Evolutionary conservation across 2,329 filamentous ascomycete genomes (phyloP), one percentile per base, ranked within the genome.

Genomic region (Venturia aucupariae): DNA sequence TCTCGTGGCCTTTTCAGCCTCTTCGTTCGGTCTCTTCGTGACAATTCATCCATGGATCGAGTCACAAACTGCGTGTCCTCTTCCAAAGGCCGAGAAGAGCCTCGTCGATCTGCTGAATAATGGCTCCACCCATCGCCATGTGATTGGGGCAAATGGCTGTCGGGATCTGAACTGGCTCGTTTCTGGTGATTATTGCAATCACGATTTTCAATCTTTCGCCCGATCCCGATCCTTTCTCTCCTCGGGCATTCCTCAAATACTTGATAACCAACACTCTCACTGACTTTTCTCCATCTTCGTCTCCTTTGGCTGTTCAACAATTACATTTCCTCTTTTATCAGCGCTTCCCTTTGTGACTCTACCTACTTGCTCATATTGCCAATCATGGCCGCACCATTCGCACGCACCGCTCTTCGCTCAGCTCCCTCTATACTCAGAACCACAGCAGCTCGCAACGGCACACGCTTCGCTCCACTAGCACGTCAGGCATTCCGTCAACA

Each of bases 401-500:
- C 64, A 24, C 64, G 64, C 32, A 32, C 30, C 24, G 32, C 65
- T 38, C 39, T 60, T 24, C 64, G 60, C 48, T 17, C 61, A 27
- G 22, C 64, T 35, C 42, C 55, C n/a, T 35, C 46, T 30, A 35
- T 55, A 13, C n/a, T 62, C 27, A 38, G 24, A 24, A 54, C 51
- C 17, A 46, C 74, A 55, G 70, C 72, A 64, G 71, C 72, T 39
- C 72, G 73, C 67, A 71, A 61, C 68, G 71, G 73, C 67, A 69
- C 74, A 63, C 77, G 78, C 66, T 73, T 90, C 74, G 78, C 80
- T 69, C 80, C 82, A 57, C 81, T 83, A 64, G 84, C 88, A 70
- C 84, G 54, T 27, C 65, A 88, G 71, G 82, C 85, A 69, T 87
- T 92, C 81, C 89, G 88, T 76, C 85, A 87, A 73, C 82, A 88